Base-by-base conservation (phyloP, 495 filamentous ascomycete species). In the Podospora pseudopauciseta region DNA sequence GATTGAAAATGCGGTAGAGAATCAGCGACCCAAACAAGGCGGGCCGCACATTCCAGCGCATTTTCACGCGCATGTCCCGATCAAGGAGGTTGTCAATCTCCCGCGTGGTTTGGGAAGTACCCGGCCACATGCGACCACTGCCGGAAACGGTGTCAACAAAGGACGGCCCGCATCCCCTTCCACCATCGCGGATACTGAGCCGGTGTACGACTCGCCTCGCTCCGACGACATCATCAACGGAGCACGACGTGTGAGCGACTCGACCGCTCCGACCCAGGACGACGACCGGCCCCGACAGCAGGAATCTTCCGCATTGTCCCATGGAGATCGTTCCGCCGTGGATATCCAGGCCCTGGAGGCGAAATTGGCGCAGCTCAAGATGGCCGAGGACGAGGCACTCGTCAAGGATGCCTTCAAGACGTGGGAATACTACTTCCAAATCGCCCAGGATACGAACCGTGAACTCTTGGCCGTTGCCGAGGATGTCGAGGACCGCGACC, bases 401-500 rank as follows among this genome's bases (percentile, higher is more conserved):
- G 27, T 70, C 5, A 32, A 67, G 6, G 62, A 71, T 11, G 69
- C 60, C 19, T 69, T 76, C 4, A 34, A 44, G 4, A 26, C n/a
- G 16, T 77, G 75, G 75, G 69, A 67, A 30, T 27, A 49, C 1
- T 39, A 20, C 7, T 62, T 70, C 26, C 67, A 32, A 19, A n/a
- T 66, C 0, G 54, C 66, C 18, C 65, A 61, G 64, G 59, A 55
- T 4, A 27, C 68, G 5, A 67, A 71, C 23, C 58, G 44, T 39
- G 49, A 65, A 11, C 71, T 72, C 3, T 11, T 59, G 2, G 60
- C 64, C 2, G 55, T 58, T 27, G 71, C 72, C 16, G 58, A 19
- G 4, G 64, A 72, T 49, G 70, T 69, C 60, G 72, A 74, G 65
- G 70, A 75, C 27, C 30, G 65, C 11, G 76, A 75, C 58, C 70